Base-by-base conservation (phyloP, 2,329 filamentous ascomycete genomes). In the Aspergillus candidus region DNA sequence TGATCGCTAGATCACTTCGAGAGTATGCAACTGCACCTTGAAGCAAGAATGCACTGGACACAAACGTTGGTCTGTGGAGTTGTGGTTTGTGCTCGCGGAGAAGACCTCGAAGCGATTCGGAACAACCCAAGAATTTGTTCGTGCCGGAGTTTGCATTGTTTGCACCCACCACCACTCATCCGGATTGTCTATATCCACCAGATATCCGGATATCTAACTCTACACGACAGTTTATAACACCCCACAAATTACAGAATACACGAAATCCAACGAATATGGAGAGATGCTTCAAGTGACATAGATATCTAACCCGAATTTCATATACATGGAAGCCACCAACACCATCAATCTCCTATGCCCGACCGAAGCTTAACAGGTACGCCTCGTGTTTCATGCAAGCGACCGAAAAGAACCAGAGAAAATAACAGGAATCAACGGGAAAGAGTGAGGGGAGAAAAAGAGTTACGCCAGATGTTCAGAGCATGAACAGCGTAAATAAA, bases 111-210 rank as follows among this genome's bases (percentile, higher is more conserved):
- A 27, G 22, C 22, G 22, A 6, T 27, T 30, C 30, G 22, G 45
- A 48, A 35, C 44, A 35, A 14, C 51, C 54, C 48, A 49, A 58
- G 58, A 63, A 61, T 61, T 62, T 63, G 59, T 56, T 39, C 42
- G 32, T 37, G 35, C 18, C 30, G 31, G 32, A 51, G 56, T 61
- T 61, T 62, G 60, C 55, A 57, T 35, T 52, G 56, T 64, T 65
- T 64, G 61, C 57, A 61, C 10, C 10, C 29, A 1, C 13, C 38
- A 12, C 37, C 4, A 32, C 27, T 27, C 13, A 38, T 12, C 14
- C 13, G 17, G 12, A 37, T 37, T 37, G 8, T 11, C 27, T 37
- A 18, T 7, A 11, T 18, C 12, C 22, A 18, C 18, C 2, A 27
- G 22, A 27, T 6, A 27, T 10, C 22, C 4, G 4, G 15, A 15